Evolutionary conservation across 2,329 filamentous ascomycete genomes (phyloP), one percentile per base, ranked within the genome.

Genomic region (Arachnopeziza araneosa): DNA sequence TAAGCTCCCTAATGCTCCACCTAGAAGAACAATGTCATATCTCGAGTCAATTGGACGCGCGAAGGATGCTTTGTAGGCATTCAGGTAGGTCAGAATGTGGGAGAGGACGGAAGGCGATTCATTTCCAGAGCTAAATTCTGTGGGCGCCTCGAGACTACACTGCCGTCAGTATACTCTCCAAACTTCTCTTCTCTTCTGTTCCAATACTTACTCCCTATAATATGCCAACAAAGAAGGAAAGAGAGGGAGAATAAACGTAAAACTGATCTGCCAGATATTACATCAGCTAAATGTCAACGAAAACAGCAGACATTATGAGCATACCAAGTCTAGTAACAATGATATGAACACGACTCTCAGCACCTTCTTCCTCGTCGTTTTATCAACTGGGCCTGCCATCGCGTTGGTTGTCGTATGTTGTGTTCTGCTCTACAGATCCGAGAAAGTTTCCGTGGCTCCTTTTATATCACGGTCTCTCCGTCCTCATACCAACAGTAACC

Each of bases 161-260:
- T 9, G 14, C 10, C 21, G 22, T 52, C 24, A 48, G 22, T 6
- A 32, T 12, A 32, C 24, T 24, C 14, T 24, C n/a, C n/a, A 2
- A 2, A 21, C 21, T 10, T 30, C 14, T 30, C 17, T 12, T 36
- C 21, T 12, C 14, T 54, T 24, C 21, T 30, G 17, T 19, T 17
- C 6, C 19, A 22, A 50, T 54, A 60, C 93, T 76, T 85, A 85
- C 72, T 91, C 87, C 76, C 91, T 90, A 79, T 98, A 99, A 83
- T 97, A 98, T 70, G 96, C 89, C 75, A 98, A 88, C 52, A 99
- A 88, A 60, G 92, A 93, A 8, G 93, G 95, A 73, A 98, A 99
- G 44, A 99, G 85, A 0, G 95, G 95, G 9, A 99, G 87, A 72
- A 98, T 98, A 73, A 99, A 97, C 30, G 95, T 99, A 75, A 99